Percentiles rank a stretch among this genome's conserved stretches.
phyloP scores from a whole-genome alignment of 768 basidiomycete genomes.

The Rubroboletus pulcherrimus region DNA sequence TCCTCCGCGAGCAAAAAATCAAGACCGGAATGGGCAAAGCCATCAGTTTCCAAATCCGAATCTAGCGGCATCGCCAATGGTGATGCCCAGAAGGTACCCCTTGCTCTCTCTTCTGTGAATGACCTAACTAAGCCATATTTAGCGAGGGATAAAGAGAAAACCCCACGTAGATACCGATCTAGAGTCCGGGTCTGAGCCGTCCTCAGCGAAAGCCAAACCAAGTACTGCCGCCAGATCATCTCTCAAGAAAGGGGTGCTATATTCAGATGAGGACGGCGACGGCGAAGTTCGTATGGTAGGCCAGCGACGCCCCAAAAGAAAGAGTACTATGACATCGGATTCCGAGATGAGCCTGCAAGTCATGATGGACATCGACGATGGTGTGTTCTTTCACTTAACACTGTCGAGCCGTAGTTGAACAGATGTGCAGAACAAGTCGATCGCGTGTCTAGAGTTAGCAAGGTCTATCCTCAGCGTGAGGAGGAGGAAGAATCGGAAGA shows the following conservation, averaged over 20 bases:
- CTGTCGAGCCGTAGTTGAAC: conserved; percentile 16
- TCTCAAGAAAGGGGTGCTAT: conserved; percentile 44
- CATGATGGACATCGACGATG: conserved; percentile 79
- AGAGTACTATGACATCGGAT: conserved; percentile 39
- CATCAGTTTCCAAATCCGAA: background rate
- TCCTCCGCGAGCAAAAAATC: background rate
- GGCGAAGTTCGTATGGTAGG: conserved; percentile 28
- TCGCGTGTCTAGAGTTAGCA: conserved; percentile 16
- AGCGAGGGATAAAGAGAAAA: conserved; percentile 43
- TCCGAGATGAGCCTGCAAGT: conserved; percentile 45
- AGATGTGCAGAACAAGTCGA: conserved; percentile 23
- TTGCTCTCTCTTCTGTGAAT: background rate
- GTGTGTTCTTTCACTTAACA: conserved; percentile 37
- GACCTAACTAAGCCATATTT: conserved; percentile 23
- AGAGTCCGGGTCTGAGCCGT: conserved; percentile 26
- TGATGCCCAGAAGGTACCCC: conserved; percentile 4
- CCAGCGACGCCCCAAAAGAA: conserved; percentile 30
- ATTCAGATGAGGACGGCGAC: conserved; percentile 59
- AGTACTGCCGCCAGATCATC: conserved; percentile 11
- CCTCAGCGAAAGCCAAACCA: conserved; percentile 6
- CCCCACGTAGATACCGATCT: conserved; percentile 25
- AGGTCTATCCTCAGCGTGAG: conserved; percentile 15
- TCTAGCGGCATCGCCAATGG: background rate
- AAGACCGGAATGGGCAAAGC: background rate
- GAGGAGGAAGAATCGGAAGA: conserved; percentile 26